These are phyloP conservation scores for Colletotrichum sojae DNA, from an alignment of 2,329 filamentous ascomycete species.

Conservation along the genomic window DNA sequence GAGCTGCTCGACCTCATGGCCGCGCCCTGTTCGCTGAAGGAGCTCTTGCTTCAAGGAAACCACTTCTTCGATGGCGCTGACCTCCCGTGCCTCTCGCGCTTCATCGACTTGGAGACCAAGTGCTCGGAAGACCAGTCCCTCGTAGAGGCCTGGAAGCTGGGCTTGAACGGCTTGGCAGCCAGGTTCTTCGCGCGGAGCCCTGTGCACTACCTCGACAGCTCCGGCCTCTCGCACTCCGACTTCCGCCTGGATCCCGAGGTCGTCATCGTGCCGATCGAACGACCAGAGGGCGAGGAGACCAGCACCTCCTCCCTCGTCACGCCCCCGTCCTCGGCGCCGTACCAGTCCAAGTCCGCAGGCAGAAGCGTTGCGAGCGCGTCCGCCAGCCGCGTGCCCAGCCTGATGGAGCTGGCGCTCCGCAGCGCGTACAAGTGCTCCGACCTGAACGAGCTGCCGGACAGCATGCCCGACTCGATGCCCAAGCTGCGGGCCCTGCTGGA, in stretches of 20 bases:
- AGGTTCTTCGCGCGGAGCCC: constrained; percentile 45
- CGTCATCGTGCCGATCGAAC: constrained; percentile 25
- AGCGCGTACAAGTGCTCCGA: constrained; percentile 61
- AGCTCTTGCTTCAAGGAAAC: constrained; percentile 74
- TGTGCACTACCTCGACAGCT: constrained; percentile 48
- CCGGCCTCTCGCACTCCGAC: constrained; percentile 41
- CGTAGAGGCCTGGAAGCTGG: constrained; percentile 13
- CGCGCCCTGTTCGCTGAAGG: constrained; percentile 59
- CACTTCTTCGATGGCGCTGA: constrained; percentile 63
- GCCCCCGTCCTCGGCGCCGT: constrained; percentile 38
- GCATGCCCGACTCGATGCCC: constrained; percentile 58
- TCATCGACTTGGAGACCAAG: constrained; percentile 31
- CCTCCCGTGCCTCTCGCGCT: constrained; percentile 17
- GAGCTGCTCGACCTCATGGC: constrained; percentile 73
- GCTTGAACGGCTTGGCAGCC: constrained; percentile 40
- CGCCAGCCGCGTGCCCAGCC: constrained; percentile 59
- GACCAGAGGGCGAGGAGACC: constrained; percentile 2
- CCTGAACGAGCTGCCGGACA: constrained; percentile 57
- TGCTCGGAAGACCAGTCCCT: constrained; percentile 32
- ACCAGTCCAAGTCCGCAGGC: constrained; percentile 38
- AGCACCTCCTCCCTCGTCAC: constrained; percentile 37
- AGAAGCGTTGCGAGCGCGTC: constrained; percentile 14
- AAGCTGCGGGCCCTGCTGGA: constrained; percentile 59
- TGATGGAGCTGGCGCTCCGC: constrained; percentile 66
- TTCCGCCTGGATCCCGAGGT: constrained; percentile 44